A percentile compares a stretch with the other conserved stretches of the same genome.
phyloP scores from a whole-genome alignment of 1,284 basidiomycete species.

The Leucoagaricus sp. region DNA sequence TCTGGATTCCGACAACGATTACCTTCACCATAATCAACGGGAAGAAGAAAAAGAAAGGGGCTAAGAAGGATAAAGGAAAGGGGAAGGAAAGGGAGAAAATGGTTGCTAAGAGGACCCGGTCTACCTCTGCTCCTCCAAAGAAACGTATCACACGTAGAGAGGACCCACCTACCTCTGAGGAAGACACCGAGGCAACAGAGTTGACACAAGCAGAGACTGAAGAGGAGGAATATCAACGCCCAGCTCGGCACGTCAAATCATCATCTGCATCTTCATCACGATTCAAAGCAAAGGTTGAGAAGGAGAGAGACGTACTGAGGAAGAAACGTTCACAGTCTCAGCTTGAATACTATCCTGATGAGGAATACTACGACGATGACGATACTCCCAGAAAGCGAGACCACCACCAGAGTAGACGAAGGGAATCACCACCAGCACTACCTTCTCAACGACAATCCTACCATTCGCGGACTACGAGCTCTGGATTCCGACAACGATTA shows the following conservation, averaged over 20 bases:
- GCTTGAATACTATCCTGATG: not conserved
- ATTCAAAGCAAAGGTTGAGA: conserved; percentile 13
- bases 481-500: not conserved
- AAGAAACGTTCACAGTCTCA: conserved; percentile 3
- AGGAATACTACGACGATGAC: conserved; percentile 9
- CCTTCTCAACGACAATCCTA: conserved; percentile 5
- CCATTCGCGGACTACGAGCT: not conserved
- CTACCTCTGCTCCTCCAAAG: conserved; percentile 11
- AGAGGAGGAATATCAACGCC: conserved; percentile 6
- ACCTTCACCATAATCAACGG: too few species aligned
- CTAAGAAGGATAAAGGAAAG: conserved; percentile 7
- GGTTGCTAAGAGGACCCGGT: not conserved
- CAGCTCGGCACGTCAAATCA: conserved; percentile 7
- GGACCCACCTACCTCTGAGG: conserved; percentile 11
- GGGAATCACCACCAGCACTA: not conserved
- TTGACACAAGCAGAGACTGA: conserved; percentile 11
- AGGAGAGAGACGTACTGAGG: conserved; percentile 10
- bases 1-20: too few species aligned
- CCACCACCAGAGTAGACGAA: not conserved
- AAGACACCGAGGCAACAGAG: conserved; percentile 11
- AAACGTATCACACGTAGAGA: conserved; percentile 1
- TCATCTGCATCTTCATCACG: conserved; percentile 11
- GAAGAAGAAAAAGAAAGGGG: conserved; percentile 8
- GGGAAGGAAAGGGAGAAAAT: conserved; percentile 9
- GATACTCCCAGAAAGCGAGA: conserved; percentile 3